Evolutionary conservation across 192 early-diverging fungal species (phyloP), one percentile per base, ranked within the genome.

Genomic region (Gorgonomyces haynaldii): DNA sequence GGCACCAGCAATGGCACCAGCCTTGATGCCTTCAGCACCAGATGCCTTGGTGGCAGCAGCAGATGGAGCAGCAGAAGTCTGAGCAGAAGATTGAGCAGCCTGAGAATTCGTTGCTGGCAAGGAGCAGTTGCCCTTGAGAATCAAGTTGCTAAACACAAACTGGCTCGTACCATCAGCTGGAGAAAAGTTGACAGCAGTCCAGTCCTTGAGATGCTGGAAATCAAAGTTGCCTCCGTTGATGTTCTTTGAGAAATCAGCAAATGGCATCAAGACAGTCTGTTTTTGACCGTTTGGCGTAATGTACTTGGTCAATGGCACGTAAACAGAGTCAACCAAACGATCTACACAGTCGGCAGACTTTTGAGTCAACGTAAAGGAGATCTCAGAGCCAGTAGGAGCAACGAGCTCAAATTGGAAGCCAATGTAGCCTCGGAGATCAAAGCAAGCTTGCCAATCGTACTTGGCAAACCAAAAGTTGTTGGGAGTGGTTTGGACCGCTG

Each of bases 161-260:
- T 19, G 25, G 31, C 49, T 50, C 6, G 22, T 23, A 16, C 35
- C 23, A 8, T 39, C 55, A 3, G 38, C 12, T 3, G 55, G 55
- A 7, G 15, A 28, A 10, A 57, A 30, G 48, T 57, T 57, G 16
- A 57, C 46, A 15, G 50, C 10, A 10, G 34, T 35, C 10, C 50
- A 59, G 51, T 59, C 57, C 51, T 59, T 59, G 40, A 59, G 29
- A 45, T 59, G 57, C 16, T 54, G 25, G 23, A 59, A 59, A 45
- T 59, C 57, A 34, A 48, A 53, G 34, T 35, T 20, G 10, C 25
- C 37, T 6, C 38, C 22, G 17, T 9, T 2, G 7, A 10, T 20
- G 54, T 52, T 51, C 15, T 9, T 17, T 1, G 17, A 31, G 30
- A 46, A 59, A 45, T 59, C 57, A 0, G 25, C 32, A 16, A 53